Evolutionary conservation across 2,329 filamentous ascomycete genomes (phyloP).

Genomic region (Fusarium sp.): DNA sequence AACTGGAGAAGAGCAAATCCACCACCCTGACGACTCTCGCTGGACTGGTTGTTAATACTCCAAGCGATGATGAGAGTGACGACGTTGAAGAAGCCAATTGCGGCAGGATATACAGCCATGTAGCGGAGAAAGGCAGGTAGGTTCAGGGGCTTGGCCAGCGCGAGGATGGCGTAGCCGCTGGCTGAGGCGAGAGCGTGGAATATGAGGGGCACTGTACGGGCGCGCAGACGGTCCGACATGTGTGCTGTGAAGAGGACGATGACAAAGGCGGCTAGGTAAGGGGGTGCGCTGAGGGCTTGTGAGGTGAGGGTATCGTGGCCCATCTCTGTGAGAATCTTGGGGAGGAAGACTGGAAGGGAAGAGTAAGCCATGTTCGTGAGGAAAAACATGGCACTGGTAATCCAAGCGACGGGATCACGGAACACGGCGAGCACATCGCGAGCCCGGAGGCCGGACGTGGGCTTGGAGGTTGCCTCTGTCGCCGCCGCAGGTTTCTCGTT

Average conservation of each 20-base stretch:
- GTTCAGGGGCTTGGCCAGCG: slow-evolving; percentile 63
- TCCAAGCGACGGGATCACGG: slow-evolving; percentile 62
- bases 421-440: slow-evolving; percentile 66
- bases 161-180: slow-evolving; percentile 70
- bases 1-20: slow-evolving; percentile 86
- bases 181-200: slow-evolving; percentile 76
- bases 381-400: slow-evolving; percentile 87
- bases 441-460: slow-evolving; percentile 60
- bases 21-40: slow-evolving; percentile 75
- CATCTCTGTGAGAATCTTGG: slow-evolving; percentile 83
- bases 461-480: slow-evolving; percentile 19
- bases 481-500: slow-evolving; percentile 55
- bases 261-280: slow-evolving; percentile 81
- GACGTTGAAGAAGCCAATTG: slow-evolving; percentile 84
- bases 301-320: slow-evolving; percentile 75
- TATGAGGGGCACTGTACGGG: slow-evolving; percentile 75
- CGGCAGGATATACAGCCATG: slow-evolving; percentile 81
- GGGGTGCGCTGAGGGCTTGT: slow-evolving; percentile 84
- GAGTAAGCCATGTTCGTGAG: slow-evolving; percentile 89
- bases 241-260: slow-evolving; percentile 78
- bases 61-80: slow-evolving; percentile 89
- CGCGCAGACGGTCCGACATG: slow-evolving; percentile 74
- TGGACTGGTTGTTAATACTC: slow-evolving; percentile 87
- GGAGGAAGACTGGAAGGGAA: slow-evolving; percentile 88
- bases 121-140: slow-evolving; percentile 71